These are phyloP conservation scores for Pythium vanterpoolii DNA, from an alignment of 352 stramenopile species.

Conservation along the genomic window DNA sequence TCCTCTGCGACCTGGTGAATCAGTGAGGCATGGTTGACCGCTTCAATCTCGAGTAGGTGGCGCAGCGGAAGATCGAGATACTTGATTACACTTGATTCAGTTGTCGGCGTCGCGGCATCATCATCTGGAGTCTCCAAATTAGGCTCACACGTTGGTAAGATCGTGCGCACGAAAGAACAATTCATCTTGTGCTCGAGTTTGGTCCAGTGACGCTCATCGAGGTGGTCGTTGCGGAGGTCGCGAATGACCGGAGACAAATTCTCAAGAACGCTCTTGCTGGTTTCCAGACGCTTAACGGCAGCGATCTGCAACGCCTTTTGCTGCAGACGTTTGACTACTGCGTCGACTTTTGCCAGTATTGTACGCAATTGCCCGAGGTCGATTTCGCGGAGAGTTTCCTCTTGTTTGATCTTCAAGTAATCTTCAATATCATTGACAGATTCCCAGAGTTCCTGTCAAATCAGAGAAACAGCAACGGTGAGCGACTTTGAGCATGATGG, in stretches of 20 bases:
- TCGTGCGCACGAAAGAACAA: constrained; percentile 29
- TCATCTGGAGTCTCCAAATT: background rate
- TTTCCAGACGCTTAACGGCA: constrained; percentile 35
- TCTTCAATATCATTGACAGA: constrained; percentile 45
- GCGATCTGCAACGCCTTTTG: constrained; percentile 18
- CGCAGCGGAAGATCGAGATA: constrained; percentile 42
- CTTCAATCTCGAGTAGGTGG: constrained; percentile 50
- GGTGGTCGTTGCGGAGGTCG: constrained; percentile 52
- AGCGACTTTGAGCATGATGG: background rate
- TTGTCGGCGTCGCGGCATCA: background rate
- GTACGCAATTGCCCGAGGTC: constrained; percentile 39
- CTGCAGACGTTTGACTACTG: constrained; percentile 25
- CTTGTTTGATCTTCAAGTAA: constrained; percentile 33
- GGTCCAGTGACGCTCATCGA: constrained; percentile 65
- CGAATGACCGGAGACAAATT: constrained; percentile 49
- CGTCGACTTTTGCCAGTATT: constrained; percentile 22
- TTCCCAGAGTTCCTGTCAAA: constrained; percentile 47
- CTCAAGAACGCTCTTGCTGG: constrained; percentile 40
- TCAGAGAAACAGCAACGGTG: background rate
- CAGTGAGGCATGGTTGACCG: constrained; percentile 29
- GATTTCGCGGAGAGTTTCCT: constrained; percentile 38
- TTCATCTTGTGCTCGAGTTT: constrained; percentile 73
- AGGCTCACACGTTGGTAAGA: background rate
- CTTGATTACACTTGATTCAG: constrained; percentile 17
- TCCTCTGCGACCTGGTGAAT: constrained; percentile 73